These are phyloP conservation scores for Fusarium pseudograminearum DNA, from an alignment of 2,329 filamentous ascomycete species.

Conservation along the genomic window DNA sequence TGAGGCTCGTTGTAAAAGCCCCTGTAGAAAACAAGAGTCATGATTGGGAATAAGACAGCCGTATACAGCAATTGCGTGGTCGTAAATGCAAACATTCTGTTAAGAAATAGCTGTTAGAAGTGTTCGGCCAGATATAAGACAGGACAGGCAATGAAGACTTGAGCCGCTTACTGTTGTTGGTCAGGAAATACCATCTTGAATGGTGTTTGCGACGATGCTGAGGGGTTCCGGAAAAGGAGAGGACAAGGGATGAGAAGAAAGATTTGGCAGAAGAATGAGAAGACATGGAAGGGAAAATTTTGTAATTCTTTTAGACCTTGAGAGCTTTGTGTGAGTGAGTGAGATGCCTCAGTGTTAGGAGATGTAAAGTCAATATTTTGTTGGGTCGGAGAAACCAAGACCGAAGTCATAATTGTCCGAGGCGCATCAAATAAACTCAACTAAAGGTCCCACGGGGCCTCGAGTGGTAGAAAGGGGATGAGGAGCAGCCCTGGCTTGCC, in stretches of 20 bases:
- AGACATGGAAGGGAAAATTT: accelerated
- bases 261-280: background rate
- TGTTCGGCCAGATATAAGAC: background rate
- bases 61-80: background rate
- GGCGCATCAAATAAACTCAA: background rate
- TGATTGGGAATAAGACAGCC: background rate
- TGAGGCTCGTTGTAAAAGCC: background rate
- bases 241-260: background rate
- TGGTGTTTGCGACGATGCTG: background rate
- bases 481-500: background rate
- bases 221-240: too few species aligned
- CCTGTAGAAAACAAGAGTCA: background rate
- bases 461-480: background rate
- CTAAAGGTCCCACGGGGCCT: background rate
- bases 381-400: background rate
- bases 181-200: background rate
- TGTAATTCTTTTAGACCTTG: background rate
- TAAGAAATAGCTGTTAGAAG: background rate
- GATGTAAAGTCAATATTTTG: background rate
- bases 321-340: background rate
- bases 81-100: background rate
- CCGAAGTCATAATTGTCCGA: background rate
- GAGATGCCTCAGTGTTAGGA: background rate
- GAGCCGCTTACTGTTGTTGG: background rate
- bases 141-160: background rate